Evolutionary conservation across 768 basidiomycete species (phyloP), one percentile per base, ranked within the genome.

Genomic region (Boletus eberwhitei): DNA sequence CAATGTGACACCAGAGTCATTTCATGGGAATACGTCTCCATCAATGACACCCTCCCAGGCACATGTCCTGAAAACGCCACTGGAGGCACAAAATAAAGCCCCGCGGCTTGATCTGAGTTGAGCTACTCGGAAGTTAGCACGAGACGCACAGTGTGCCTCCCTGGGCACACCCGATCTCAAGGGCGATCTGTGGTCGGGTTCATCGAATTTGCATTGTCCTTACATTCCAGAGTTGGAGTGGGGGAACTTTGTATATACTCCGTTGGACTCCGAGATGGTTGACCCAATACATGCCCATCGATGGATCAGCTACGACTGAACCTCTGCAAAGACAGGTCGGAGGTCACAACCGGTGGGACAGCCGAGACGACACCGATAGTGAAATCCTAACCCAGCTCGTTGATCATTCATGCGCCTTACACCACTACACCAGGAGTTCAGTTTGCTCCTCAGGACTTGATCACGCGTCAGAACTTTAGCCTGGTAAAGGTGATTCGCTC

Each of bases 1-100:
- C 60, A 59, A 77, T 44, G 71, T 80, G 63, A 86, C 84, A 17
- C 85, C 84, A 0, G 81, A 73, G 53, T 85, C 85, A 29, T 80
- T 78, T 21, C 77, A 85, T 65, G 84, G 83, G n/a, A 81, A 78
- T 22, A 71, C 73, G 46, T 79, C 84, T 35, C 83, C 84, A 22
- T 70, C 73, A 22, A 64, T 59, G 63, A 67, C 55, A 55, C 70
- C 64, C 21, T 64, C 58, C 42, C 63, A 59, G 38, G n/a, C 45
- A 22, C 59, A 48, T 53, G 48, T 26, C 43, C 19, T 36, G 54
- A 69, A 61, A 36, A 36, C 34, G 21, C 32, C 34, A 13, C 14
- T 35, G 39, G 67, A 69, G n/a, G 35, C 37, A n/a, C 60, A 58
- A 44, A 58, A 41, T 39, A 68, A 59, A 50, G 41, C 37, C 17